These are phyloP conservation scores for Biscutella auriculata DNA, from an alignment of 441 rosid species.

Conservation along the genomic window DNA sequence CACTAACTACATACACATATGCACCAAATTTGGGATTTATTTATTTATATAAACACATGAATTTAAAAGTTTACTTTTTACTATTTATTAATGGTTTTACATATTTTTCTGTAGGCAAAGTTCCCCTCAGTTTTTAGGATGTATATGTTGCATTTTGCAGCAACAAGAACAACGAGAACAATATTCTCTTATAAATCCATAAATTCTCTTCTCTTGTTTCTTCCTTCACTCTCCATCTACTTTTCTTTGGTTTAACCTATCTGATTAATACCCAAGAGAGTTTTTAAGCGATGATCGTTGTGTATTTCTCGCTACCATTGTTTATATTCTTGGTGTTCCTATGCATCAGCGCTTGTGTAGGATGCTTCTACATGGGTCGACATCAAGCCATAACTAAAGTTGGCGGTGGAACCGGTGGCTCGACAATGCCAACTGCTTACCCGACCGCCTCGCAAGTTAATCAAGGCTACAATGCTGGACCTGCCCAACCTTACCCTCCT, in stretches of 20 bases:
- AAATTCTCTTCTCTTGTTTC: no score
- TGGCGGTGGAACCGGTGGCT: not conserved
- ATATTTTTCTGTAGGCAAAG: slow-evolving; percentile 69
- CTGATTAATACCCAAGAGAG: not conserved
- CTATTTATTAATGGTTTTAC: no score
- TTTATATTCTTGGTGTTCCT: slow-evolving; percentile 15
- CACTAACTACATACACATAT: no score
- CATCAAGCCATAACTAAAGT: not conserved
- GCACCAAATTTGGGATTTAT: no score
- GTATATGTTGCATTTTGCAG: no score
- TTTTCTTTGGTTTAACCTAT: not conserved
- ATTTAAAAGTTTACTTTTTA: no score
- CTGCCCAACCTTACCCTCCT: slow-evolving; percentile 14
- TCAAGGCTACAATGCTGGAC: slow-evolving; percentile 17
- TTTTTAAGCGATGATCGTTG: not conserved
- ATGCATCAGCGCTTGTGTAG: slow-evolving; percentile 7
- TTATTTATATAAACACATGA: no score
- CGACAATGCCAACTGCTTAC: slow-evolving; percentile 13
- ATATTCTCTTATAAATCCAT: not conserved
- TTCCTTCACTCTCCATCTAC: not conserved
- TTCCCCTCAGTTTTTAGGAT: slow-evolving; percentile 83
- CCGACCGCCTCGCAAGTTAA: slow-evolving; percentile 4
- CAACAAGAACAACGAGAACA: not conserved
- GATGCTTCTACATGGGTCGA: slow-evolving; percentile 21
- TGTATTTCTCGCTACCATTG: slow-evolving; percentile 17